A percentile compares a stretch with the other conserved stretches of the same genome.
Conservation (phyloP, 352 stramenopile species). For the Phytophthora sp. region DNA sequence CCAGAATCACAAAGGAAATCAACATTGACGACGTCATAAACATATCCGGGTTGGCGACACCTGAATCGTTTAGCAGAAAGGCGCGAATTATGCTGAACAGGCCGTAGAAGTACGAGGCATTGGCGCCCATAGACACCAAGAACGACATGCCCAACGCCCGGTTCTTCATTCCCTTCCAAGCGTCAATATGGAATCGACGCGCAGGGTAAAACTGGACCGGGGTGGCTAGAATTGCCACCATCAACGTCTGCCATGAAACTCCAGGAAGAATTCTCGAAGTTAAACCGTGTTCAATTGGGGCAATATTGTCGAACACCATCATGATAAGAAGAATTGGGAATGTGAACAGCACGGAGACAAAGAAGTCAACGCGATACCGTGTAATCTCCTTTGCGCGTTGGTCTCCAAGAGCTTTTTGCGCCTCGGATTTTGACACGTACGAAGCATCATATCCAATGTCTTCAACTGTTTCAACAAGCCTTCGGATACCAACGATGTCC, state of each 20-base stretch:
- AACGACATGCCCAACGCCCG: constrained; percentile 96
- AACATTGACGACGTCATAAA: constrained; percentile 99
- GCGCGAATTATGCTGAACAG: constrained; percentile 88
- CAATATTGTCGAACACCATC: constrained; percentile 88
- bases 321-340: constrained; percentile 94
- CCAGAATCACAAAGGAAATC: constrained; percentile 98
- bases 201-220: constrained; percentile 96
- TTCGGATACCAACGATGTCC: constrained; percentile 76
- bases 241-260: constrained; percentile 77
- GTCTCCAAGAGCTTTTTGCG: constrained; percentile 81
- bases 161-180: constrained; percentile 92
- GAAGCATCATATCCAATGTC: constrained; percentile 90
- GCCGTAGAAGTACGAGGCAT: constrained; percentile 96
- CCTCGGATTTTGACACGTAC: constrained; percentile 67
- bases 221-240: constrained; percentile 88
- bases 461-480: constrained; percentile 89
- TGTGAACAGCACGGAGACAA: constrained; percentile 92
- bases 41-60: constrained; percentile 82
- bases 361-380: constrained; percentile 85
- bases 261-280: constrained; percentile 62
- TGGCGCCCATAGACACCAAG: constrained; percentile 96
- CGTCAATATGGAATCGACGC: constrained; percentile 94
- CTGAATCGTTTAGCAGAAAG: constrained; percentile 66
- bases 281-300: constrained; percentile 52
- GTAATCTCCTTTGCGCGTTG: constrained; percentile 82